Evolutionary conservation across 331 rosid genomes (phyloP).

Genomic region (Quercus tomentella): DNA sequence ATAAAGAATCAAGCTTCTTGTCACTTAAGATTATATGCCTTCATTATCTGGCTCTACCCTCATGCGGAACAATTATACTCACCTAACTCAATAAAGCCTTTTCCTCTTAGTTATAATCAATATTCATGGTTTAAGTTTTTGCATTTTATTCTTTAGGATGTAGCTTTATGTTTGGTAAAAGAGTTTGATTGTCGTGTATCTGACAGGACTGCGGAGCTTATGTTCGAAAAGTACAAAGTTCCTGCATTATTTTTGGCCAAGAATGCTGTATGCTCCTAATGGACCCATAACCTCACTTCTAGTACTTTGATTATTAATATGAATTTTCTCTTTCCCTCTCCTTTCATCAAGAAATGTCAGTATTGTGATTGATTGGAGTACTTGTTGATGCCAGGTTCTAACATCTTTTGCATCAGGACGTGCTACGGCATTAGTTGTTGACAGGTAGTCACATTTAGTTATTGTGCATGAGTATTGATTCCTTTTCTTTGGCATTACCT

Average conservation of each 20-base stretch:
- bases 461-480: slow-evolving; percentile 1
- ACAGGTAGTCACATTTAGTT: slow-evolving; percentile 51
- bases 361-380: slow-evolving; percentile 12
- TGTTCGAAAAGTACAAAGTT: slow-evolving; percentile 97
- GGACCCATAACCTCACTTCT: slow-evolving; percentile 12
- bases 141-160: not conserved
- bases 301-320: slow-evolving; percentile 10
- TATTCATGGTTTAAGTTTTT: not conserved
- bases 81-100: not conserved
- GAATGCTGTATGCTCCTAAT: slow-evolving; percentile 75
- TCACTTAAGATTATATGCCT: not conserved
- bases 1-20: not conserved
- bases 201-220: slow-evolving; percentile 90
- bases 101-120: not conserved
- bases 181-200: slow-evolving; percentile 20
- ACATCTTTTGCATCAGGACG: slow-evolving; percentile 99
- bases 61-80: not conserved
- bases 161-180: not conserved
- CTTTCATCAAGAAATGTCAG: not conserved
- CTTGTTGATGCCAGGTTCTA: slow-evolving; percentile 62
- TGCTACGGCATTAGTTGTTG: slow-evolving; percentile 96
- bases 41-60: not conserved
- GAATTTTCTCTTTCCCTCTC: slow-evolving; percentile 13
- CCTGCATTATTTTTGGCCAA: slow-evolving; percentile 97
- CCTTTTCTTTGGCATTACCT: not conserved